A percentile compares a stretch with the other conserved stretches of the same genome.
phyloP scores from a whole-genome alignment of 2,329 filamentous ascomycete genomes.

The Aspergillus cejpii region DNA sequence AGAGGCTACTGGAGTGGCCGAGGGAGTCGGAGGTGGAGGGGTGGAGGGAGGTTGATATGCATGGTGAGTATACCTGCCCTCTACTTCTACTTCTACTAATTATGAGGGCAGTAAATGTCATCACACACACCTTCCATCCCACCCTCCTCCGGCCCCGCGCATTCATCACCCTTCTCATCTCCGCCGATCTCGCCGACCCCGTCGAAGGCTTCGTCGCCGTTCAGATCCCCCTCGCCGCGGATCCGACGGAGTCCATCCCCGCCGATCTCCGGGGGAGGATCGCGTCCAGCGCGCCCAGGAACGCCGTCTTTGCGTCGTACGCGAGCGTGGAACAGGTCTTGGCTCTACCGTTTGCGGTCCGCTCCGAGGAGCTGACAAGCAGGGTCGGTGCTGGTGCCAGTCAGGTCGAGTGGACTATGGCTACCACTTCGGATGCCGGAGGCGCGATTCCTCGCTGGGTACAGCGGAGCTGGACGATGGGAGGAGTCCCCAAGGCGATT shows the following conservation, averaged over 20 bases:
- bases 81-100: too few species aligned
- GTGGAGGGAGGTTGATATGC: constrained; percentile 23
- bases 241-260: constrained; percentile 13
- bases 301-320: constrained; percentile 30
- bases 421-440: constrained; percentile 33
- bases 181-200: constrained; percentile 17
- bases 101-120: constrained; percentile 35
- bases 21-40: constrained; percentile 11
- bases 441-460: constrained; percentile 34
- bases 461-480: constrained; percentile 34
- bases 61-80: too few species aligned
- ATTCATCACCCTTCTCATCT: constrained; percentile 31
- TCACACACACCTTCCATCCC: constrained; percentile 35
- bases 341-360: constrained; percentile 1
- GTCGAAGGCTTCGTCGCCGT: constrained; percentile 27
- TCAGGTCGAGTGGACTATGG: constrained; percentile 32
- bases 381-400: background rate
- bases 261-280: constrained; percentile 18
- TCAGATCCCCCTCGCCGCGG: constrained; percentile 26
- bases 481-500: constrained; percentile 33
- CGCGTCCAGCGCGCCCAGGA: constrained; percentile 17
- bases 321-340: constrained; percentile 32
- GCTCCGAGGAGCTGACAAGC: background rate
- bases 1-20: constrained; percentile 27
- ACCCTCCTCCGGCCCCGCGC: constrained; percentile 25